Percentiles rank a stretch among this genome's conserved stretches.
Evolutionary conservation across 257 asterid species (phyloP).

Genomic region (Hygrophila difformis): DNA sequence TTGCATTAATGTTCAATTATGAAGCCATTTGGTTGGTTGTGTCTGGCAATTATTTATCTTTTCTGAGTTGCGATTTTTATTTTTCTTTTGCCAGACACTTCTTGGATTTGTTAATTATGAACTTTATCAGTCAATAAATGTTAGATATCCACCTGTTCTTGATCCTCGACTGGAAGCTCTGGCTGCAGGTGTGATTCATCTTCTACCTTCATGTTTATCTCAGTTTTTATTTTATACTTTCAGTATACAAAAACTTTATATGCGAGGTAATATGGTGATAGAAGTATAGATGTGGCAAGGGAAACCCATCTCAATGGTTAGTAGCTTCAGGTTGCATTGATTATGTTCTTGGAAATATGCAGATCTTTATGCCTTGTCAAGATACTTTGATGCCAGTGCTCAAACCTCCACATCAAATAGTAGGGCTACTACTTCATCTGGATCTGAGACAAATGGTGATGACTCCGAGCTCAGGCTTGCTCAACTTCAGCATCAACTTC

Average conservation of each 20-base stretch:
- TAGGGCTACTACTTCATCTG: constrained; percentile 23
- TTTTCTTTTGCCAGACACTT: constrained; percentile 49
- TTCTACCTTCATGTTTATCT: not conserved
- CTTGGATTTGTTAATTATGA: constrained; percentile 66
- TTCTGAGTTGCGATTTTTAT: constrained; percentile 9
- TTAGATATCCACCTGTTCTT: constrained; percentile 84
- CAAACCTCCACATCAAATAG: constrained; percentile 32
- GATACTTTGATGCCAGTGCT: constrained; percentile 63
- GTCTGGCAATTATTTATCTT: constrained; percentile 6
- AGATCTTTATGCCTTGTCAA: constrained; percentile 89
- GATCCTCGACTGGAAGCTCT: constrained; percentile 82
- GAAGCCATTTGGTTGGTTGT: constrained; percentile 4
- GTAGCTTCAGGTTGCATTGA: not conserved
- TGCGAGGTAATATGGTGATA: too few relatives aligned
- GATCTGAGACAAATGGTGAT: constrained; percentile 28
- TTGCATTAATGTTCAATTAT: not conserved
- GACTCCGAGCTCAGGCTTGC: constrained; percentile 88
- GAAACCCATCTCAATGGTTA: not conserved
- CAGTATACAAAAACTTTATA: not conserved
- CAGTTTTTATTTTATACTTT: not conserved
- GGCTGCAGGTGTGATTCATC: constrained; percentile 60
- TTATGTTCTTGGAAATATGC: constrained; percentile 27
- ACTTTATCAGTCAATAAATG: constrained; percentile 66
- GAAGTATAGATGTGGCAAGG: not conserved
- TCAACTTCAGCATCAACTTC: constrained; percentile 84